Evolutionary conservation across 176 grass and related monocot species (phyloP).

Genomic region (Aechmea fasciata): DNA sequence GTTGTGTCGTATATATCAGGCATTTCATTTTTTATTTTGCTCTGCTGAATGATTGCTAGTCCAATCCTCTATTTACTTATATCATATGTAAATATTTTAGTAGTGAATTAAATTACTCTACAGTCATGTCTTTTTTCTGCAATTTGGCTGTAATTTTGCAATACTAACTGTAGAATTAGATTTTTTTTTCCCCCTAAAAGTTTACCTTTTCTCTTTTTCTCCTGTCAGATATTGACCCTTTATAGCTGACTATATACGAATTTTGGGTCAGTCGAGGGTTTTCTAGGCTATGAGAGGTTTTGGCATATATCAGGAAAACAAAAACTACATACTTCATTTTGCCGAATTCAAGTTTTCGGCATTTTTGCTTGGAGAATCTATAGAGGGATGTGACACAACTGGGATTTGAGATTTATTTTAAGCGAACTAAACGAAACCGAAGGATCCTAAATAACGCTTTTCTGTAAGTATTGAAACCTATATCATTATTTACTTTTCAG

Average conservation of each 20-base stretch:
- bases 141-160: background rate
- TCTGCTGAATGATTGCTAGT: too few species aligned
- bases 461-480: conserved; percentile 29
- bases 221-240: conserved; percentile 14
- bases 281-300: conserved; percentile 28
- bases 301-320: conserved; percentile 14
- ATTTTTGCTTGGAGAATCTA: conserved; percentile 22
- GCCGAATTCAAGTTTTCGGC: conserved; percentile 16
- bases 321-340: conserved; percentile 27
- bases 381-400: conserved; percentile 22
- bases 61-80: too few species aligned
- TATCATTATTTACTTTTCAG: conserved; percentile 7
- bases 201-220: background rate
- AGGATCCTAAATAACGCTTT: conserved; percentile 18
- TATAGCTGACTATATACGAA: conserved; percentile 15
- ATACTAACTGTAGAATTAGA: background rate
- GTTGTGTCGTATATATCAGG: too few species aligned
- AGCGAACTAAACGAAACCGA: conserved; percentile 36
- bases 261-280: conserved; percentile 21
- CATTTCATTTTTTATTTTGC: too few species aligned
- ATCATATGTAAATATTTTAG: too few species aligned
- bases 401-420: conserved; percentile 25
- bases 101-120: background rate
- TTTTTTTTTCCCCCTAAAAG: background rate
- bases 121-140: background rate